Conservation (phyloP, 352 stramenopile species). For the Achlya hypogyna region DNA sequence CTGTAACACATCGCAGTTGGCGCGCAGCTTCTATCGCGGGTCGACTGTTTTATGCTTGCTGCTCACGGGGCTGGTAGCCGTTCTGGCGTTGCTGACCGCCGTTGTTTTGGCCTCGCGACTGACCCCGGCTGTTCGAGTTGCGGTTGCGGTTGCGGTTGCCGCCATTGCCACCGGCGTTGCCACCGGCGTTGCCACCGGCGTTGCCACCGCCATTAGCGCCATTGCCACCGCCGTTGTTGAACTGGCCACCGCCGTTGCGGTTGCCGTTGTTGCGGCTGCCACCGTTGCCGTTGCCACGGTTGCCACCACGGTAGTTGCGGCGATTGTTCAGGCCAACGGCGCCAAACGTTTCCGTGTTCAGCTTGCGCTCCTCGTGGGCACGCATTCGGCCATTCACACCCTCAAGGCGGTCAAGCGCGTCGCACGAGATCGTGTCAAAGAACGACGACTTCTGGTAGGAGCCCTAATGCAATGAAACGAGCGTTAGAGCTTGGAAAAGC, state of each 20-base stretch:
- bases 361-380: constrained; percentile 66
- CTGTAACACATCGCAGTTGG: not conserved
- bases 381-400: constrained; percentile 57
- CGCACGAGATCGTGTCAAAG: constrained; percentile 86
- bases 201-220: not conserved
- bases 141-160: constrained; percentile 19
- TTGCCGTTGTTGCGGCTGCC: constrained; percentile 16
- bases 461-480: constrained; percentile 28
- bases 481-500: not conserved
- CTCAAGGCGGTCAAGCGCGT: constrained; percentile 73
- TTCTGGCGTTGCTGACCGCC: not conserved
- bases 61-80: not conserved
- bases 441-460: constrained; percentile 86
- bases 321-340: constrained; percentile 78
- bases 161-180: constrained; percentile 21
- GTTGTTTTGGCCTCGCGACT: not conserved
- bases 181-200: not conserved
- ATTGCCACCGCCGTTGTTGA: not conserved
- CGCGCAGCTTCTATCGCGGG: not conserved
- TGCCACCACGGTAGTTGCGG: constrained; percentile 58
- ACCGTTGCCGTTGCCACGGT: constrained; percentile 22
- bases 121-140: not conserved
- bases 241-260: not conserved
- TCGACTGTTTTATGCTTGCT: not conserved
- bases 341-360: constrained; percentile 86